A percentile compares a stretch with the other conserved stretches of the same genome.
Conservation (phyloP, 257 asterid genomes). For the Lavandula angustifolia region DNA sequence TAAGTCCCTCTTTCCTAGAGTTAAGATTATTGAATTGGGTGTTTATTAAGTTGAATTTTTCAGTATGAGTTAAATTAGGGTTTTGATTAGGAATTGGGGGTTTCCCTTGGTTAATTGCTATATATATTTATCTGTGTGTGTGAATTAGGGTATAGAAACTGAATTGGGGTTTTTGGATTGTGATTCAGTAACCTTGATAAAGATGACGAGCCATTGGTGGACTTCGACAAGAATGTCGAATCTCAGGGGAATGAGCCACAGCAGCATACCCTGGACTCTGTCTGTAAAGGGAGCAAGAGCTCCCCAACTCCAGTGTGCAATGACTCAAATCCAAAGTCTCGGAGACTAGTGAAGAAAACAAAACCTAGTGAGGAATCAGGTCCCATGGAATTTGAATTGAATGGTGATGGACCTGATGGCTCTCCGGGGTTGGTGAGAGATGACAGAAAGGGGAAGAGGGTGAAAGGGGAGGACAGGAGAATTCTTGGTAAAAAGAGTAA, state of each 20-base stretch:
- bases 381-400: conserved; percentile 49
- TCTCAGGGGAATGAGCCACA: conserved; percentile 65
- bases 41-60: conserved; percentile 1
- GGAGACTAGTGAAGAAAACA: conserved; percentile 71
- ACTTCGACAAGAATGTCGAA: conserved; percentile 58
- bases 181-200: conserved; percentile 64
- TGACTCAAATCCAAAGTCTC: conserved; percentile 42
- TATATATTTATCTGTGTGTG: conserved; percentile 12
- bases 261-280: conserved; percentile 39
- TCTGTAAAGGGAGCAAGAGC: conserved; percentile 33
- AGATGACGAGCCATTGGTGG: conserved; percentile 85
- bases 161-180: conserved; percentile 15
- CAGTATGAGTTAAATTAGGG: not conserved
- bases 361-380: conserved; percentile 40
- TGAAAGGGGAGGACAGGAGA: conserved; percentile 51
- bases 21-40: conserved; percentile 22
- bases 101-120: conserved; percentile 3
- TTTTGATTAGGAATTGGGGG: conserved; percentile 2
- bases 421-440: conserved; percentile 50
- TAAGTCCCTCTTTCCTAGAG: conserved; percentile 38
- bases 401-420: conserved; percentile 32
- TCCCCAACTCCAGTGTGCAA: conserved; percentile 63
- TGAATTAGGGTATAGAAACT: conserved; percentile 19
- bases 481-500: conserved; percentile 51
- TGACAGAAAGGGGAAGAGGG: conserved; percentile 45